Base-by-base conservation (phyloP, 768 basidiomycete genomes). In the Mycena maculata region DNA sequence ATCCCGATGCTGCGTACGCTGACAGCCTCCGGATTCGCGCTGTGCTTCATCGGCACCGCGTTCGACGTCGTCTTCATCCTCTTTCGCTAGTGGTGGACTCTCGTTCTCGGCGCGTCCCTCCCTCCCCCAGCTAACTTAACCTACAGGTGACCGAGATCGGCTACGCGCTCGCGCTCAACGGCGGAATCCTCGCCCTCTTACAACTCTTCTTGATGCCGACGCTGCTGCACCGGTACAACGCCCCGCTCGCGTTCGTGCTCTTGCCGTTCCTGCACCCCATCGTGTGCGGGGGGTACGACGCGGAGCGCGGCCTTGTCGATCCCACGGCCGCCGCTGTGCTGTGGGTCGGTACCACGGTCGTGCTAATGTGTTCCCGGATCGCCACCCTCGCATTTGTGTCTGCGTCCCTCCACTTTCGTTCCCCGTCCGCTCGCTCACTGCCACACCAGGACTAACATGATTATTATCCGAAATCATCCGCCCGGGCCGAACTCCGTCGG, bases 51-150 rank as follows among this genome's bases (percentile, higher is more conserved):
- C 67, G 80, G 79, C 12, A 87, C 86, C 1, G 84, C 85, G 1
- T 92, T 89, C 65, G 89, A 90, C 52, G 87, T 89, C 16, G 85
- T 90, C 12, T 91, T 91, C 70, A 88, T 90, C 11, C 80, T 92
- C 31, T 90, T 88, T 71, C 89, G 87, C 65, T 92, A 89, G 79
- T 4, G 91, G 90, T 28, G 90, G 91, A 0, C 78, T 92, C 0
- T 80, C 82, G 13, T 88, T 90, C 71, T 83, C 85, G 27, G 89
- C 90, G 72, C 74, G 88, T 73, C 30, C 47, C 38, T 47, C n/a
- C 36, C 39, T 16, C 30, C 25, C 23, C 27, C 58, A 41, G 53
- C 47, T 4, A 48, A n/a, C 50, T 65, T 65, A 57, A 55, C 52
- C 28, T 44, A 9, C 63, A 90, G 87, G 81, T 84, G 10, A 82